A percentile compares a stretch with the other conserved stretches of the same genome.
Evolutionary conservation across 2,329 filamentous ascomycete species (phyloP).

Genomic region (Colletotrichum spaethianum): DNA sequence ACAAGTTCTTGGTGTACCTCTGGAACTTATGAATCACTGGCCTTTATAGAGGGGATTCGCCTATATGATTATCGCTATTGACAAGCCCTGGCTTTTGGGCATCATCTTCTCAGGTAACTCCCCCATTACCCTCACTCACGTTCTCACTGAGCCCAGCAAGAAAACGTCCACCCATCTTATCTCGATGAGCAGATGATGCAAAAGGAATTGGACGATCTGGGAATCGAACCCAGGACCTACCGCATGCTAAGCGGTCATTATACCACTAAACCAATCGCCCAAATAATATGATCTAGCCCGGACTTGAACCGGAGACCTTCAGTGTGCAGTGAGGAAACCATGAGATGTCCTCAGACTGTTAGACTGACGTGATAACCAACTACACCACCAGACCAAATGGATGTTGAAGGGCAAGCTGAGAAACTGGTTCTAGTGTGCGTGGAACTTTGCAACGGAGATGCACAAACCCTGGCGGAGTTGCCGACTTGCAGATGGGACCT

Average conservation of each 20-base stretch:
- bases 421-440: neutral
- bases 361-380: conserved; percentile 66
- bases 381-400: conserved; percentile 54
- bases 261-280: conserved; percentile 42
- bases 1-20: too few species aligned
- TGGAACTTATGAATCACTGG: too few species aligned
- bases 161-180: neutral
- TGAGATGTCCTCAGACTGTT: conserved; percentile 47
- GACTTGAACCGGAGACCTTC: conserved; percentile 42
- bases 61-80: too few species aligned
- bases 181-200: neutral
- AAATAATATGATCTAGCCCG: conserved; percentile 22
- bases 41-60: too few species aligned
- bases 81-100: neutral
- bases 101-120: neutral
- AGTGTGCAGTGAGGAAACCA: conserved; percentile 10
- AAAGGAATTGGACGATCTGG: conserved; percentile 33
- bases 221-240: conserved; percentile 42
- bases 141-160: neutral
- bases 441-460: neutral
- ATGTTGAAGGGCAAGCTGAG: neutral
- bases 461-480: conserved; percentile 3
- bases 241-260: conserved; percentile 41
- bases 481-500: neutral
- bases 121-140: neutral